Evolutionary conservation across 768 basidiomycete species (phyloP).

Genomic region (Epithele typhae): DNA sequence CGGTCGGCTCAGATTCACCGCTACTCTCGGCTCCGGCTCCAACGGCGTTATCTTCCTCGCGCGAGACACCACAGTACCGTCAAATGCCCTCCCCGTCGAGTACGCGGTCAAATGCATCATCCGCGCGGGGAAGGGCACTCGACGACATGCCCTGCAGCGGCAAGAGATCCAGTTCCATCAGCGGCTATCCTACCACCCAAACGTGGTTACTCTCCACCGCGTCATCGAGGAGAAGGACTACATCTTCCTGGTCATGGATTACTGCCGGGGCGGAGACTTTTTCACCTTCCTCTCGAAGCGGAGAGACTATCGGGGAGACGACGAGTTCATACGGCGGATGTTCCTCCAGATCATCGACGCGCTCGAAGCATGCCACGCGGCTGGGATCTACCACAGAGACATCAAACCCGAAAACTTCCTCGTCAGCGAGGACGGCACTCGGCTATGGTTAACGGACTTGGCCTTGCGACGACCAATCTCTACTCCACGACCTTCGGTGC

Average conservation of each 20-base stretch:
- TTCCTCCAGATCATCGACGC: constrained; percentile 54
- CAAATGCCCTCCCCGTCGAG: constrained; percentile 3
- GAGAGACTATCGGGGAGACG: constrained; percentile 37
- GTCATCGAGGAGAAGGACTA: constrained; percentile 56
- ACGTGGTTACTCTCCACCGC: constrained; percentile 67
- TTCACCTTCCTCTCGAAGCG: constrained; percentile 38
- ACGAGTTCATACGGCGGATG: constrained; percentile 39
- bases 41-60: constrained; percentile 25
- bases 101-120: constrained; percentile 26
- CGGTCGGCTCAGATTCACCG: constrained; percentile 19
- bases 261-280: constrained; percentile 38
- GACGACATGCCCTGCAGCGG: constrained; percentile 34
- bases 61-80: constrained; percentile 8
- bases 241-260: constrained; percentile 66
- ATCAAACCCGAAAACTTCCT: constrained; percentile 54
- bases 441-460: constrained; percentile 46
- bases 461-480: constrained; percentile 23
- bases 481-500: constrained; percentile 47
- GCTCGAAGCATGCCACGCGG: constrained; percentile 44
- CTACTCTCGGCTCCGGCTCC: constrained; percentile 21
- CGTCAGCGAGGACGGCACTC: constrained; percentile 34
- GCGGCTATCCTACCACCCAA: constrained; percentile 49
- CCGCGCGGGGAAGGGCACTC: constrained; percentile 13
- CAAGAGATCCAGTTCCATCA: constrained; percentile 65
- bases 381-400: constrained; percentile 53